Conservation (phyloP, 2,329 filamentous ascomycete species). For the Fusarium chaquense region DNA sequence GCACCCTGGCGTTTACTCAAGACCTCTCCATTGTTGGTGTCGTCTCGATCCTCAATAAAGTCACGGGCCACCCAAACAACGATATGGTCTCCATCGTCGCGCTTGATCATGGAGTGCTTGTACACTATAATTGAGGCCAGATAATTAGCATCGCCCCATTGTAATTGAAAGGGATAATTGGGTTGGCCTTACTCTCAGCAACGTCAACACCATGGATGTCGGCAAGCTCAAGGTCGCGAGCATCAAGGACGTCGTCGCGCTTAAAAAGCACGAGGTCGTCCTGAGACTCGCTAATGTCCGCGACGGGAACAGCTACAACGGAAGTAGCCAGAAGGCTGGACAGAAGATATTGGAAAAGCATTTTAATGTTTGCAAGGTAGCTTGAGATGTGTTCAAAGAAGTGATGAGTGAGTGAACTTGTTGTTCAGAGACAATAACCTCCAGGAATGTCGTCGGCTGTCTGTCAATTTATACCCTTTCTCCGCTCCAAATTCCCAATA, state of each 20-base stretch:
- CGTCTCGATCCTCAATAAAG: not conserved
- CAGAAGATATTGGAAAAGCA: not conserved
- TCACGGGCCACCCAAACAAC: not conserved
- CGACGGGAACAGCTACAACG: not conserved
- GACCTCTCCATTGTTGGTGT: rapidly evolving
- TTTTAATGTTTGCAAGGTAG: not conserved
- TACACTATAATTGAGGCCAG: not conserved
- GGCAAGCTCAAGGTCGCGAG: not conserved
- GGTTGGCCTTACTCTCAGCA: not conserved
- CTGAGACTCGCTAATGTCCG: not conserved
- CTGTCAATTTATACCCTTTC: not conserved
- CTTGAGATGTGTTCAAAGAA: not conserved
- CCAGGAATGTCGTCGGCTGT: not conserved
- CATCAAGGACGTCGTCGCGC: not conserved
- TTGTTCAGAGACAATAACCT: not conserved
- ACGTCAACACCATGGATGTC: not conserved
- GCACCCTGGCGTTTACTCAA: not conserved
- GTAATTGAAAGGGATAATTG: too few relatives aligned
- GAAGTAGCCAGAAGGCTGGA: not conserved
- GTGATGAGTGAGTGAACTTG: not conserved
- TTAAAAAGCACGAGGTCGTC: not conserved
- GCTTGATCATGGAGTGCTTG: not conserved
- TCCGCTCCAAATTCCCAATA: too few relatives aligned
- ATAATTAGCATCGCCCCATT: not conserved
- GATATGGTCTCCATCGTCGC: not conserved